Base-by-base conservation (phyloP, 129 eudicot species). In the Centaurea solstitialis region DNA sequence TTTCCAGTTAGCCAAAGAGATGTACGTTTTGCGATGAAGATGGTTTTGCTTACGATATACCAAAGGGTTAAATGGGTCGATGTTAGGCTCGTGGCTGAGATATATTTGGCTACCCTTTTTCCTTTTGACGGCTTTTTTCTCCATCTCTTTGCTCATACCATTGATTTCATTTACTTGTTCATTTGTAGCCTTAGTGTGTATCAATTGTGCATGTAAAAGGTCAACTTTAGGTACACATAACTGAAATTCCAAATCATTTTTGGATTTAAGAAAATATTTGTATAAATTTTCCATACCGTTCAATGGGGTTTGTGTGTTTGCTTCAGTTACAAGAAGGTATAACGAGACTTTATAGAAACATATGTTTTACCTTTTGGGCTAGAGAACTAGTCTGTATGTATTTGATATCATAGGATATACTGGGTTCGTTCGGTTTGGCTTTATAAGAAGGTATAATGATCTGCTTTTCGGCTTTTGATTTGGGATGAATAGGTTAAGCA, bases 201-300 rank as follows among this genome's bases (percentile, higher is more conserved):
- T 37, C 62, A 64, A 22, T 76, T 76, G 72, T 76, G 72, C 80
- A 76, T 65, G 72, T 76, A 62, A 22, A 76, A 76, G 62, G 62
- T 76, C 38, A 76, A 37, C 59, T 76, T 21, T 8, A 62, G 80
- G 80, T 17, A 33, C n/a, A 45, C 39, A 24, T 33, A 76, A 50
- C 30, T 76, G 57, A 62, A 35, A 21, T 64, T 37, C 23, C 80
- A 64, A 11, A 61, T 21, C 65, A 35, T 62, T 73, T 73, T 76
- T 62, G 80, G 57, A 62, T 61, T 62, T 64, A 7, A 76, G n/a
- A 76, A 57, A 21, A 53, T n/a, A 57, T 57, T n/a, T 57, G 65
- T 57, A 57, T 57, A 57, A 57, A 57, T 21, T 57, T 57, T 0
- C 65, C 0, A 17, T 2, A 57, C 22, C 65, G 23, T n/a, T 57